phyloP scores from a whole-genome alignment of 169 alveolate genomes.

The Plasmodium gonderi region DNA sequence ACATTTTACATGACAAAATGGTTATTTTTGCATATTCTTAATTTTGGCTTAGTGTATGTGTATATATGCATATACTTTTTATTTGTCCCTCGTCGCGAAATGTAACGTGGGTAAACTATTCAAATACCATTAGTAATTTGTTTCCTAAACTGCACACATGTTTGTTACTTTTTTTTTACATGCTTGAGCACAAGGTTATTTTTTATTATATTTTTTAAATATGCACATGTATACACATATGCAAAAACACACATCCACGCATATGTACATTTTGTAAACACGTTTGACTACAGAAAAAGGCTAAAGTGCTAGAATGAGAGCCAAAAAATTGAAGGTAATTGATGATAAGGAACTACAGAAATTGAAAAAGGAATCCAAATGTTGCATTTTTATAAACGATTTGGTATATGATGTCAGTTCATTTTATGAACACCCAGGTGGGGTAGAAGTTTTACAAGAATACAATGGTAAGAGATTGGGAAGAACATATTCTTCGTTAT shows the following conservation, averaged over 20 bases:
- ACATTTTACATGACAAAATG: no score
- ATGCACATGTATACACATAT: background rate
- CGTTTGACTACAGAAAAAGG: background rate
- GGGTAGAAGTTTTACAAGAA: conserved; percentile 49
- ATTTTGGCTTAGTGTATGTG: no score
- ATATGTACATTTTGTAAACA: background rate
- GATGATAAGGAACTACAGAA: conserved; percentile 40
- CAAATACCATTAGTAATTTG: background rate
- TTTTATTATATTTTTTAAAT: background rate
- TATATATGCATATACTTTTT: no score
- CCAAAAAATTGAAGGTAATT: conserved; percentile 40
- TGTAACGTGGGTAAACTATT: background rate
- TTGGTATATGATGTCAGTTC: conserved; percentile 71
- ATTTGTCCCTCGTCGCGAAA: background rate
- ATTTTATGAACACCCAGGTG: conserved; percentile 75
- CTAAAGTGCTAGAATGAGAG: conserved; percentile 3
- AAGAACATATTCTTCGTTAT: no score
- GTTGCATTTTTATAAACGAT: conserved; percentile 60
- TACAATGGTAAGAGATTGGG: conserved; percentile 44
- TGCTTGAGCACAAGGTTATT: background rate
- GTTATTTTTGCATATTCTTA: no score
- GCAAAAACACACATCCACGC: background rate
- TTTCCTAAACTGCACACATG: background rate
- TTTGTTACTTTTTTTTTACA: background rate
- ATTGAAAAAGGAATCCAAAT: conserved; percentile 24